These are phyloP conservation scores for Arctium minus DNA, from an alignment of 129 eudicot species.

Conservation along the genomic window DNA sequence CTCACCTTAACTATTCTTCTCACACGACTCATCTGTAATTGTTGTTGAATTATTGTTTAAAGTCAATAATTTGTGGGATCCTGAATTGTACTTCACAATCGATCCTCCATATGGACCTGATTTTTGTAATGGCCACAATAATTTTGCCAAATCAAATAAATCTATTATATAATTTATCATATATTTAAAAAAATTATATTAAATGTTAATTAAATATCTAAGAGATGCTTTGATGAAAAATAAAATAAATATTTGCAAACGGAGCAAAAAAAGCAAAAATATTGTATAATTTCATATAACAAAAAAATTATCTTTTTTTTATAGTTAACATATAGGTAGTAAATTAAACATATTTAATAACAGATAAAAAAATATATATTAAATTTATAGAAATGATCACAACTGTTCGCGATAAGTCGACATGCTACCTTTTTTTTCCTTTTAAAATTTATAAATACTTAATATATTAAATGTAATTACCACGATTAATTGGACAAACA, in stretches of 20 bases:
- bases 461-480: too few species aligned
- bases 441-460: too few species aligned
- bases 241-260: background rate
- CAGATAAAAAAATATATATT: background rate
- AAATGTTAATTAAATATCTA: background rate
- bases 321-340: background rate
- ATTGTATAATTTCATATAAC: too few species aligned
- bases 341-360: background rate
- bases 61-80: slow-evolving; percentile 21
- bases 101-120: slow-evolving; percentile 19
- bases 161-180: background rate
- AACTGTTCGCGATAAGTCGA: too few species aligned
- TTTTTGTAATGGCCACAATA: background rate
- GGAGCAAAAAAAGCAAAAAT: background rate
- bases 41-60: slow-evolving; percentile 16
- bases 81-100: slow-evolving; percentile 11
- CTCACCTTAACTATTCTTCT: too few species aligned
- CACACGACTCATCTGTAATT: background rate
- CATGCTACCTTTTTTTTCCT: too few species aligned
- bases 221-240: background rate
- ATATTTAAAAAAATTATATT: background rate
- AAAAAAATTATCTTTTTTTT: background rate
- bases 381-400: background rate
- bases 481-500: too few species aligned
- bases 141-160: background rate